phyloP scores from a whole-genome alignment of 1,284 basidiomycete species.

The Golubevia sp. region DNA sequence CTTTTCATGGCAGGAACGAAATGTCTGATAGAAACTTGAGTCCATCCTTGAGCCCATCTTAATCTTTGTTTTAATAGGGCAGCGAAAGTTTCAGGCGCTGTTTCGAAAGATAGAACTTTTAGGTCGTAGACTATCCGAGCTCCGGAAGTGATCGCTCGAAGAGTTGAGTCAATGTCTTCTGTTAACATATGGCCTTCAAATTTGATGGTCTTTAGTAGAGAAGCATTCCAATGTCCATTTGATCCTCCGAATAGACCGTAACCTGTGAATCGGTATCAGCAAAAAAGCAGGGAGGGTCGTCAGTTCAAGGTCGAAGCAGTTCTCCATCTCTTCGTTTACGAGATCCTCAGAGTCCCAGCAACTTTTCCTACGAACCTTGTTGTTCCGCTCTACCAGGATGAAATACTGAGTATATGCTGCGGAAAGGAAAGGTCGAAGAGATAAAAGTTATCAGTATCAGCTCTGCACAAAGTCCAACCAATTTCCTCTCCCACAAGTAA shows the following conservation, averaged over 20 bases:
- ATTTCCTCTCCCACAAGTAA: not conserved
- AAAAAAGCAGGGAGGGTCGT: not conserved
- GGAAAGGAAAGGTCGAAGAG: not conserved
- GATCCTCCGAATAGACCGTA: slow-evolving; percentile 51
- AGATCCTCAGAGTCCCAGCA: no score
- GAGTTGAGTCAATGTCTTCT: slow-evolving; percentile 48
- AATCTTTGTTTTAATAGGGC: slow-evolving; percentile 44
- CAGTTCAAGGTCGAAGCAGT: not conserved
- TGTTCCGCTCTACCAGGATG: slow-evolving; percentile 41
- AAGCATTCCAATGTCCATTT: slow-evolving; percentile 52
- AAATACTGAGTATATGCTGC: slow-evolving; percentile 39
- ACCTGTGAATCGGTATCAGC: slow-evolving; percentile 1
- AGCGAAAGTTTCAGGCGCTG: slow-evolving; percentile 33
- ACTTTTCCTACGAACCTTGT: no score
- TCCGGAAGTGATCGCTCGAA: slow-evolving; percentile 49
- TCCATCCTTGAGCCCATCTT: slow-evolving; percentile 54
- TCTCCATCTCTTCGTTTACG: no score
- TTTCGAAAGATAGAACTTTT: slow-evolving; percentile 42
- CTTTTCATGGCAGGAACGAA: slow-evolving; percentile 25
- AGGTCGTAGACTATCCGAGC: slow-evolving; percentile 47
- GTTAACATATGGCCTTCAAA: slow-evolving; percentile 51
- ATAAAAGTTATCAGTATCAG: not conserved
- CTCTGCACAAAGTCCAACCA: not conserved
- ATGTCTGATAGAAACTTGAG: slow-evolving; percentile 46
- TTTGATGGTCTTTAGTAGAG: slow-evolving; percentile 33